Conservation (phyloP, 2,329 filamentous ascomycete species). For the Mollisia scopiformis region DNA sequence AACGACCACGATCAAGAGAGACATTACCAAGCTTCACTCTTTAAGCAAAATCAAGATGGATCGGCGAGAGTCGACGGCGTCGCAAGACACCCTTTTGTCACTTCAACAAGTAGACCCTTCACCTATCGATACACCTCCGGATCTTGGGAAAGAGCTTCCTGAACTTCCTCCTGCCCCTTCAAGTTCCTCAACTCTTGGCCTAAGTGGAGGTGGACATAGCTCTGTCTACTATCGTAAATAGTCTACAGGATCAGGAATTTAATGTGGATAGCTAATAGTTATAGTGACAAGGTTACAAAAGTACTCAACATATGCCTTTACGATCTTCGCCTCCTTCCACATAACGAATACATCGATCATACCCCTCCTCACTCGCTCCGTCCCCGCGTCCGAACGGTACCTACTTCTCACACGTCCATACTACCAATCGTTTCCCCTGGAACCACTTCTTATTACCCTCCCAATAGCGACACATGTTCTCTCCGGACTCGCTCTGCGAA, state of each 20-base stretch:
- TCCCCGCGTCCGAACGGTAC: conserved; percentile 78
- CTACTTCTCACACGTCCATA: conserved; percentile 89
- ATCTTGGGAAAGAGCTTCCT: conserved; percentile 45
- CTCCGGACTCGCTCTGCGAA: conserved; percentile 76
- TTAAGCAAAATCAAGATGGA: conserved; percentile 34
- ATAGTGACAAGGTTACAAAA: conserved; percentile 77
- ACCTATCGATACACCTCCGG: conserved; percentile 68
- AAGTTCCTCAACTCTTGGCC: conserved; percentile 48
- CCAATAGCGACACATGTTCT: conserved; percentile 77
- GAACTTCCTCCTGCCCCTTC: conserved; percentile 42
- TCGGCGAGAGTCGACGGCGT: conserved; percentile 44
- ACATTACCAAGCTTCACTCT: conserved; percentile 8
- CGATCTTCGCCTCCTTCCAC: conserved; percentile 76
- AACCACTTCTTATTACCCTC: conserved; percentile 77
- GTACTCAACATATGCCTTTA: conserved; percentile 87
- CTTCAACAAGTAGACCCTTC: conserved; percentile 81
- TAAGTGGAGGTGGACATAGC: conserved; percentile 66
- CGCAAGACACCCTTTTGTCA: conserved; percentile 61
- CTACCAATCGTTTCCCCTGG: conserved; percentile 82
- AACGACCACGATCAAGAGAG: conserved; percentile 21
- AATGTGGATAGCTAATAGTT: neutral
- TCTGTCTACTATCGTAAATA: conserved; percentile 77
- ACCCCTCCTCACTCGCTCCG: conserved; percentile 72
- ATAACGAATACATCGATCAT: conserved; percentile 81
- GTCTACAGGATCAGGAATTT: neutral